Evolutionary conservation across 495 filamentous ascomycete species (phyloP).

Genomic region (Corynascus novoguineensis): DNA sequence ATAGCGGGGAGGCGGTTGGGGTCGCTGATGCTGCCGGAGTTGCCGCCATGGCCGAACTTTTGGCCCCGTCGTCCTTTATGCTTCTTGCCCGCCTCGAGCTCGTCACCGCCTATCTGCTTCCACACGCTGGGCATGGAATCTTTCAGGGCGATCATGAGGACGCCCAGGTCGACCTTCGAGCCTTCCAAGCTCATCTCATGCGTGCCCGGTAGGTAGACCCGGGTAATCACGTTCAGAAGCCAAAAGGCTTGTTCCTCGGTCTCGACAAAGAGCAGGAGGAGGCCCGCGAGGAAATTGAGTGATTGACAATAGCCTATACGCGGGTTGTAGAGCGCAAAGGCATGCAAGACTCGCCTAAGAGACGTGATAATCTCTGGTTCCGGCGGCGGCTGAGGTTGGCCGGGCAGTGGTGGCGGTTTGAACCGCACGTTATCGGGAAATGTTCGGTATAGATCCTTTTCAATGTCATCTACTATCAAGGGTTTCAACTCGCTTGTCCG

Average conservation of each 20-base stretch:
- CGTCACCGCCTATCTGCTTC: conserved; percentile 77
- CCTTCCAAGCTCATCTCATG: conserved; percentile 90
- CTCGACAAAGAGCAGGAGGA: conserved; percentile 84
- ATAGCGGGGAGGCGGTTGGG: conserved; percentile 72
- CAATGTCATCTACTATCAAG: conserved; percentile 82
- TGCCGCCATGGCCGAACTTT: conserved; percentile 14
- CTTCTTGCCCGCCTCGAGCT: conserved; percentile 45
- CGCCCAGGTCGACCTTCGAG: conserved; percentile 89
- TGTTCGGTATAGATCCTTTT: conserved; percentile 89
- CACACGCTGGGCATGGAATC: conserved; percentile 84
- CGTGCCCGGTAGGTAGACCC: conserved; percentile 81
- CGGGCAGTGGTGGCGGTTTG: conserved; percentile 51
- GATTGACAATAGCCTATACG: conserved; percentile 93
- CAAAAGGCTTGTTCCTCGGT: conserved; percentile 89
- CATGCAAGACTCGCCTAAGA: conserved; percentile 77
- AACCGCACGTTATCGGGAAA: conserved; percentile 94
- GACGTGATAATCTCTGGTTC: conserved; percentile 77
- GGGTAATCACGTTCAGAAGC: conserved; percentile 89
- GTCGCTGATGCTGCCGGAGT: conserved; percentile 25
- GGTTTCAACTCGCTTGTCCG: conserved; percentile 47
- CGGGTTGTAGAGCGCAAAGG: conserved; percentile 85
- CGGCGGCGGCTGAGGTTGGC: conserved; percentile 27
- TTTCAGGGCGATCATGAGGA: conserved; percentile 78
- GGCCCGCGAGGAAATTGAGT: conserved; percentile 92
- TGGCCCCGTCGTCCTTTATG: conserved; percentile 32